Percentiles rank a stretch among this genome's conserved stretches.
Conservation (phyloP, 495 filamentous ascomycete species). For the Talaromyces adpressus region DNA sequence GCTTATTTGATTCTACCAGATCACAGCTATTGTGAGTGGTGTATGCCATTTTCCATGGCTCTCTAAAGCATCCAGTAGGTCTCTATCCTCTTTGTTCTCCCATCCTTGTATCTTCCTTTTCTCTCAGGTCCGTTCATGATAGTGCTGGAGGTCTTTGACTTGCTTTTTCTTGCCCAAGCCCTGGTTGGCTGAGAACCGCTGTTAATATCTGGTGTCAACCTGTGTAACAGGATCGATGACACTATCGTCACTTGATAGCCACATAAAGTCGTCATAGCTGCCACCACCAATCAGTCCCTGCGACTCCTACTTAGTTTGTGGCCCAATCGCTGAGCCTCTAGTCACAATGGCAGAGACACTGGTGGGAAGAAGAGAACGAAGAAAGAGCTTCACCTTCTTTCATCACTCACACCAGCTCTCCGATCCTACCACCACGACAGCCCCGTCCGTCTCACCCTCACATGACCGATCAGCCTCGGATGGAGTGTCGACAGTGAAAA, state of each 20-base stretch:
- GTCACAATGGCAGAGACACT: constrained; percentile 33
- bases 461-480: constrained; percentile 35
- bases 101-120: background rate
- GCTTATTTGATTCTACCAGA: background rate
- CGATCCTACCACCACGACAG: constrained; percentile 17
- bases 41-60: background rate
- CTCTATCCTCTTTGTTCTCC: background rate
- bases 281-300: background rate
- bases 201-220: background rate
- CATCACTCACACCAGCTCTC: constrained; percentile 21
- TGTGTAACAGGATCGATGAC: constrained; percentile 3
- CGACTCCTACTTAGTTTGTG: background rate
- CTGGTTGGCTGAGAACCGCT: background rate
- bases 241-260: background rate
- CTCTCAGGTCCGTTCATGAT: background rate
- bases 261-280: background rate
- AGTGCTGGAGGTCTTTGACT: background rate
- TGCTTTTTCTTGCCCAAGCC: background rate
- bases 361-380: constrained; percentile 31
- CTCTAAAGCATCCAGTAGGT: constrained; percentile 5
- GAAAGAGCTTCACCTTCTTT: constrained; percentile 36
- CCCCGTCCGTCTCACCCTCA: constrained; percentile 16
- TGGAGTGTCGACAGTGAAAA: constrained; percentile 26
- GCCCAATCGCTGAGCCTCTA: background rate
- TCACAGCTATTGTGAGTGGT: constrained; percentile 1